phyloP scores from a whole-genome alignment of 345 rosid species.

The Gossypium mustelinum region DNA sequence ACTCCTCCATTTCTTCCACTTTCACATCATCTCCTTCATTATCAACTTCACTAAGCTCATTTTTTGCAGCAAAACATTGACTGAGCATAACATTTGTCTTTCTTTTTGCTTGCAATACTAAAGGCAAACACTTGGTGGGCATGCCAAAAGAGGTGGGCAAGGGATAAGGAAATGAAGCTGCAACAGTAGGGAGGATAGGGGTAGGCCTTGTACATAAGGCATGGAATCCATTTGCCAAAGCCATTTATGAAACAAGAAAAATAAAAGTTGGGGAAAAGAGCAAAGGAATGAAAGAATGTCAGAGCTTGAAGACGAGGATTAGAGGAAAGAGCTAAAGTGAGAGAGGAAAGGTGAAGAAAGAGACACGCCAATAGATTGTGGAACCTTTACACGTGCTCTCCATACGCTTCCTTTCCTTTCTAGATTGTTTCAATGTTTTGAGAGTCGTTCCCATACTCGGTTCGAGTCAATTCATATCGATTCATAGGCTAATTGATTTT shows the following conservation, averaged over 20 bases:
- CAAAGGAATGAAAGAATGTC: background rate
- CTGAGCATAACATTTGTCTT: constrained; percentile 12
- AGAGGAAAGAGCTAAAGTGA: constrained; percentile 1
- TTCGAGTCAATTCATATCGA: fast-evolving
- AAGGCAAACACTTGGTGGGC: constrained; percentile 19
- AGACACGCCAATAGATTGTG: constrained; percentile 49
- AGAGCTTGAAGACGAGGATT: background rate
- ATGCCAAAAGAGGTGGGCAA: constrained; percentile 19
- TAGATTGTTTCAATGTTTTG: too few relatives aligned
- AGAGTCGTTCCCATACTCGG: too few relatives aligned
- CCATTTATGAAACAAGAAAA: constrained; percentile 29
- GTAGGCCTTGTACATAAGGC: constrained; percentile 20
- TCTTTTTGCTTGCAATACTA: constrained; percentile 15
- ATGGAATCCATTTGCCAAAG: constrained; percentile 31
- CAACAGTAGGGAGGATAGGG: constrained; percentile 17
- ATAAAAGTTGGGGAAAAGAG: background rate
- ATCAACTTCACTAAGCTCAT: constrained; percentile 9
- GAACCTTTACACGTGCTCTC: constrained; percentile 34
- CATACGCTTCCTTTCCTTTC: background rate
- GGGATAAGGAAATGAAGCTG: constrained; percentile 20
- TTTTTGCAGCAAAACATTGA: constrained; percentile 26
- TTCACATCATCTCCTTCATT: constrained; percentile 12
- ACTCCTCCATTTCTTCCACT: constrained; percentile 22
- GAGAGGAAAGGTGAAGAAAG: constrained; percentile 47
- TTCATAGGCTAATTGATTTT: too few relatives aligned